Evolutionary conservation across 1,284 basidiomycete genomes (phyloP).

Genomic region (Volvariella surrecta): DNA sequence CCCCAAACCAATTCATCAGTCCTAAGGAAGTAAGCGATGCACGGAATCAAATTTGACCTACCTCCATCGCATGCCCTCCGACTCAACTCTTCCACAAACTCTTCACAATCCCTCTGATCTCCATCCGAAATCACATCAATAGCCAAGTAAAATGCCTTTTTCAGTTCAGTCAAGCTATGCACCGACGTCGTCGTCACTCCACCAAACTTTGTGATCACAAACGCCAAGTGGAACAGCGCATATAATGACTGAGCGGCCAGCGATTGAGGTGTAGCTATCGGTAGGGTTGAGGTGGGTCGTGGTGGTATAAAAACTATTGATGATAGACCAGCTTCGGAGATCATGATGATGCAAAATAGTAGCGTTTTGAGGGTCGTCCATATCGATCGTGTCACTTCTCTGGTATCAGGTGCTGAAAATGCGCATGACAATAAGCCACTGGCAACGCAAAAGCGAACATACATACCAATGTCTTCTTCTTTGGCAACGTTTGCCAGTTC

Average conservation of each 20-base stretch:
- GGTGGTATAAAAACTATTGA: slow-evolving; percentile 43
- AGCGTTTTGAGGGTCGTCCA: slow-evolving; percentile 65
- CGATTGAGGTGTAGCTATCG: slow-evolving; percentile 27
- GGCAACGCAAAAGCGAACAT: neutral
- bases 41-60: too few relatives aligned
- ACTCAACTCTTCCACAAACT: slow-evolving; percentile 29
- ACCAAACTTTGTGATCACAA: slow-evolving; percentile 66
- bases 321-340: slow-evolving; percentile 53
- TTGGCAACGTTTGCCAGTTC: slow-evolving; percentile 31
- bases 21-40: slow-evolving; percentile 7
- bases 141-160: slow-evolving; percentile 62
- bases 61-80: slow-evolving; percentile 11
- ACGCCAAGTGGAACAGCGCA: slow-evolving; percentile 54
- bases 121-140: slow-evolving; percentile 56
- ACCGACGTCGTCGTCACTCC: slow-evolving; percentile 48
- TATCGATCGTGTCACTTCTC: slow-evolving; percentile 34
- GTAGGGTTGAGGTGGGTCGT: slow-evolving; percentile 8
- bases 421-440: slow-evolving; percentile 2
- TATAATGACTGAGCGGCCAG: slow-evolving; percentile 43
- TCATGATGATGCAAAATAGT: slow-evolving; percentile 61
- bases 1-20: too few relatives aligned
- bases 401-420: slow-evolving; percentile 26
- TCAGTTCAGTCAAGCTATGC: slow-evolving; percentile 52
- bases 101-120: slow-evolving; percentile 25
- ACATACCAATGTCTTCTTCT: slow-evolving; percentile 32